Evolutionary conservation across 2,329 filamentous ascomycete species (phyloP).

Genomic region (Hypoxylon sp.): DNA sequence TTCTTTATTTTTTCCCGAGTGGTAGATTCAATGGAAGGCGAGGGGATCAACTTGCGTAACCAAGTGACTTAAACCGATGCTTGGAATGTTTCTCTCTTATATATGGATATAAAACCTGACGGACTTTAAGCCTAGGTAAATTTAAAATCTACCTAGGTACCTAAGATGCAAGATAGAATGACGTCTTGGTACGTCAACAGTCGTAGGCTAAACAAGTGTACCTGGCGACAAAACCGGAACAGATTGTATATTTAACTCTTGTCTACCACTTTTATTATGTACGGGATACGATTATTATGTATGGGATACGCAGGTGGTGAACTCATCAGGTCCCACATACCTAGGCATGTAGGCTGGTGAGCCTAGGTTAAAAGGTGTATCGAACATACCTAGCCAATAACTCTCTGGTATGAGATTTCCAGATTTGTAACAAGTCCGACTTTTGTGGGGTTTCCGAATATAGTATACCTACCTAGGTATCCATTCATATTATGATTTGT

Average conservation of each 20-base stretch:
- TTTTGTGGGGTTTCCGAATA: slow-evolving; percentile 12
- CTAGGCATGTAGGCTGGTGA: slow-evolving; percentile 21
- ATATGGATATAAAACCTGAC: neutral
- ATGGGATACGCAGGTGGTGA: neutral
- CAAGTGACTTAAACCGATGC: neutral
- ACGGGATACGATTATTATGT: too few relatives aligned
- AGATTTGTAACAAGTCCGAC: slow-evolving; percentile 12
- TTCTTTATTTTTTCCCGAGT: neutral
- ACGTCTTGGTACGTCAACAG: slow-evolving; percentile 27
- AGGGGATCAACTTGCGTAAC: neutral
- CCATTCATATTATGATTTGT: slow-evolving; percentile 6
- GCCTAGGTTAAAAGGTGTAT: slow-evolving; percentile 4
- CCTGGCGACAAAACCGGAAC: slow-evolving; percentile 11
- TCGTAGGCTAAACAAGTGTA: slow-evolving; percentile 5
- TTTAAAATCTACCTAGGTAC: neutral
- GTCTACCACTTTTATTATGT: too few relatives aligned
- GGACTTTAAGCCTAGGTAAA: neutral
- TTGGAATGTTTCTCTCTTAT: neutral
- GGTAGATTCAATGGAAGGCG: neutral
- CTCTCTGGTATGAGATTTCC: slow-evolving; percentile 9
- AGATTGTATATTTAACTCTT: neutral
- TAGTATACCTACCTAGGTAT: neutral
- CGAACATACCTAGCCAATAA: neutral
- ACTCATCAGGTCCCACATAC: slow-evolving; percentile 31
- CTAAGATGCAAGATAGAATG: slow-evolving; percentile 3